Evolutionary conservation across 1,139 yeast species (phyloP), one percentile per base, ranked within the genome.

Genomic region (Meyerozyma athensensis): DNA sequence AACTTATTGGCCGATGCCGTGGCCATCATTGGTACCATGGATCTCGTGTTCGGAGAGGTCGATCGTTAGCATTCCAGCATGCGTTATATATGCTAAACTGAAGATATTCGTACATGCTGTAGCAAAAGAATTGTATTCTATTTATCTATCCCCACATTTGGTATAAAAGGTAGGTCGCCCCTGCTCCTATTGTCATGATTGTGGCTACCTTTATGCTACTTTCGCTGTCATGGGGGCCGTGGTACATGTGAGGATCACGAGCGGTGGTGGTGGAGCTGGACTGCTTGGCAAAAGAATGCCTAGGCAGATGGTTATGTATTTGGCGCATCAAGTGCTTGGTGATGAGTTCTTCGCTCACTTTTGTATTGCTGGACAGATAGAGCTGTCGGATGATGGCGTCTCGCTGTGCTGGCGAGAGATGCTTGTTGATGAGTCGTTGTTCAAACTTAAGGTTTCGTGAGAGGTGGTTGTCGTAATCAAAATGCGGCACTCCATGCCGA

Each of bases 1-100:
- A 86, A 85, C 64, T 82, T 84, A 67, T 71, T 86, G 61, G 95
- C 96, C 41, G 96, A 86, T 65, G 94, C 95, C 24, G 96, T 86
- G 42, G 95, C 96, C 45, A 86, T 86, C 59, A 86, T 86, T 58
- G 96, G 96, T 71, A 86, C 95, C 45, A 86, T 86, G 95, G 96
- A 86, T 72, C 79, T 86, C 63, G 96, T 86, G 62, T 86, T 86
- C 61, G 95, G 95, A 56, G 96, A 86, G 65, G 95, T 86, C 51
- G 95, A 86, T 70, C 89, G 95, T 68, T 86, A 69, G 62, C 32
- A 21, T 21, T 8, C n/a, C 86, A 69, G 62, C 28, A 24, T 24
- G 28, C 28, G 28, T 24, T 24, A 24, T n/a, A n/a, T n/a, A n/a
- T n/a, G n/a, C n/a, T n/a, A n/a, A n/a, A n/a, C n/a, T n/a, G n/a